phyloP scores from a whole-genome alignment of 495 filamentous ascomycete genomes.

The Aspergillus avenaceus region DNA sequence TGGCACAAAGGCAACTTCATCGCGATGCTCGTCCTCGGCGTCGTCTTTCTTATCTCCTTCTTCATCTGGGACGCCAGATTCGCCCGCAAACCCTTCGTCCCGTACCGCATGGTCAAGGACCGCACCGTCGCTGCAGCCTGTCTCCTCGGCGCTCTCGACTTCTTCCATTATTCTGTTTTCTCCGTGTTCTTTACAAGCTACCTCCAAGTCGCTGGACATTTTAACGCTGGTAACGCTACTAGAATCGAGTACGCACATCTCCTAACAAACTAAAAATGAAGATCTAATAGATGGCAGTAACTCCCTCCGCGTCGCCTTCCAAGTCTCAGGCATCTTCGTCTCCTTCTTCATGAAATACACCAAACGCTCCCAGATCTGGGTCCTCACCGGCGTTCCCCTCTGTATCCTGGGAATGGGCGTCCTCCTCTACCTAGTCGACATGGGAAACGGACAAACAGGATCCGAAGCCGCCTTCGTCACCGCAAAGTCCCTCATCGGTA shows the following conservation, averaged over 20 bases:
- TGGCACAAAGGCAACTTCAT: slow-evolving; percentile 64
- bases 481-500: slow-evolving; percentile 19
- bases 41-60: slow-evolving; percentile 50
- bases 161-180: slow-evolving; percentile 24
- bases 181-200: slow-evolving; percentile 26
- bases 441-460: slow-evolving; percentile 16
- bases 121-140: slow-evolving; percentile 52
- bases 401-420: slow-evolving; percentile 23
- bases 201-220: slow-evolving; percentile 20
- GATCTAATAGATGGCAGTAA: slow-evolving; percentile 8
- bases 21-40: slow-evolving; percentile 57
- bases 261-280: background rate
- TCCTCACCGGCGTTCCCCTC: slow-evolving; percentile 19
- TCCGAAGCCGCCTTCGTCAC: slow-evolving; percentile 21
- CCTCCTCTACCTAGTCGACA: slow-evolving; percentile 21
- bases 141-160: slow-evolving; percentile 18
- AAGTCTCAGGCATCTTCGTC: slow-evolving; percentile 21
- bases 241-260: slow-evolving; percentile 17
- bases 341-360: slow-evolving; percentile 25
- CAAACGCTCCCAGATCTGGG: slow-evolving; percentile 22
- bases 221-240: slow-evolving; percentile 14
- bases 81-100: slow-evolving; percentile 68
- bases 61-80: slow-evolving; percentile 58
- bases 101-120: slow-evolving; percentile 61
- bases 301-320: slow-evolving; percentile 23